Conservation (phyloP, 306 rosid species). For the Fragaria ananassa region DNA sequence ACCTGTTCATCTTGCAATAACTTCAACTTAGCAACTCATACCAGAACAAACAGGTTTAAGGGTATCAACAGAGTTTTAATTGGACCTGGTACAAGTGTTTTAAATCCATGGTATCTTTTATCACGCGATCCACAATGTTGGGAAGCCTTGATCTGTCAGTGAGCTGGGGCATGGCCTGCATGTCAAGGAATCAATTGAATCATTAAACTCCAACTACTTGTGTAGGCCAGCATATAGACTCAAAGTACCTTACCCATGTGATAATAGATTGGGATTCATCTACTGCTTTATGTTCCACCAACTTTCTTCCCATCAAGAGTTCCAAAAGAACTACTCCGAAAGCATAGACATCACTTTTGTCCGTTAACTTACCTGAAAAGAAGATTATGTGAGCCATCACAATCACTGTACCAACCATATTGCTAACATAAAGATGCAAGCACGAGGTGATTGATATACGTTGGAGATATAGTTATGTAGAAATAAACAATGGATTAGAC, state of each 20-base stretch:
- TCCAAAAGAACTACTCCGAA: constrained; percentile 87
- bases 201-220: not conserved
- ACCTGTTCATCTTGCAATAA: constrained; percentile 48
- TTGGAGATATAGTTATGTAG: not conserved
- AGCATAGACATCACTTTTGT: constrained; percentile 88
- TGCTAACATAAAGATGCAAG: not conserved
- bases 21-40: constrained; percentile 12
- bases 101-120: constrained; percentile 78
- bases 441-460: not conserved
- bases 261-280: constrained; percentile 62
- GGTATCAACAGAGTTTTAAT: constrained; percentile 14
- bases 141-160: constrained; percentile 84
- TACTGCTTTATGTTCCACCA: constrained; percentile 52
- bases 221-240: not conserved
- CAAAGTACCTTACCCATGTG: constrained; percentile 61
- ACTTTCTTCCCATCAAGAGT: constrained; percentile 74
- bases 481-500: not conserved
- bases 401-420: not conserved
- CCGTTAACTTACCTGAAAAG: constrained; percentile 77
- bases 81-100: constrained; percentile 90
- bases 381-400: not conserved
- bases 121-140: constrained; percentile 68
- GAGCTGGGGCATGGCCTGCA: constrained; percentile 95
- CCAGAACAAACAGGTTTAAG: constrained; percentile 1
- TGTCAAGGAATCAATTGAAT: constrained; percentile 11